These are phyloP conservation scores for Filobasidium wieringae DNA, from an alignment of 768 basidiomycete species.

Conservation along the genomic window DNA sequence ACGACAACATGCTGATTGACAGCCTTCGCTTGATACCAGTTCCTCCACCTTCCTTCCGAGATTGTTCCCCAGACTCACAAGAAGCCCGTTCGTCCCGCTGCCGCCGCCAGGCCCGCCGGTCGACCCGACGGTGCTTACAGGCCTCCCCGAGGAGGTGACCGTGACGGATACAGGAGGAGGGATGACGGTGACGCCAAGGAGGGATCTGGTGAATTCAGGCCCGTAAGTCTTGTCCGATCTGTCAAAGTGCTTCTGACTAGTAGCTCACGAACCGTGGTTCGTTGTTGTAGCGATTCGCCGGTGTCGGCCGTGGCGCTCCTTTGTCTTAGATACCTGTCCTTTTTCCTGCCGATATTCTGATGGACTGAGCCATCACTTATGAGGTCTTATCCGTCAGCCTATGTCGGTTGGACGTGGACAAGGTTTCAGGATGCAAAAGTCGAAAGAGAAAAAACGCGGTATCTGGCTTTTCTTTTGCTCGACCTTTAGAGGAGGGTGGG, in stretches of 20 bases:
- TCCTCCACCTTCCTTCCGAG: slow-evolving; percentile 86
- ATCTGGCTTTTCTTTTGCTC: not conserved
- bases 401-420: not conserved
- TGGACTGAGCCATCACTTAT: not conserved
- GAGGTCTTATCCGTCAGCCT: not conserved
- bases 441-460: not conserved
- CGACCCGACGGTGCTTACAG: slow-evolving; percentile 73
- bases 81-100: slow-evolving; percentile 73
- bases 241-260: not conserved
- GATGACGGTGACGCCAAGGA: slow-evolving; percentile 59
- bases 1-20: not conserved
- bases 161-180: slow-evolving; percentile 71
- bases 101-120: slow-evolving; percentile 56
- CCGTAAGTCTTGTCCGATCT: slow-evolving; percentile 39
- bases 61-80: slow-evolving; percentile 97
- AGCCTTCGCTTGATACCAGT: slow-evolving; percentile 31
- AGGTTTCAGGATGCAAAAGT: not conserved
- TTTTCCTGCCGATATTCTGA: not conserved
- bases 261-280: slow-evolving; percentile 7
- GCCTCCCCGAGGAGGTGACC: slow-evolving; percentile 57
- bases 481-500: not conserved
- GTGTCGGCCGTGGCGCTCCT: slow-evolving; percentile 40
- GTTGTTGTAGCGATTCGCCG: slow-evolving; percentile 29
- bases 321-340: slow-evolving; percentile 27
- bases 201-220: slow-evolving; percentile 77